Evolutionary conservation across 2,329 filamentous ascomycete species (phyloP).

Genomic region (Esteya vermicola): DNA sequence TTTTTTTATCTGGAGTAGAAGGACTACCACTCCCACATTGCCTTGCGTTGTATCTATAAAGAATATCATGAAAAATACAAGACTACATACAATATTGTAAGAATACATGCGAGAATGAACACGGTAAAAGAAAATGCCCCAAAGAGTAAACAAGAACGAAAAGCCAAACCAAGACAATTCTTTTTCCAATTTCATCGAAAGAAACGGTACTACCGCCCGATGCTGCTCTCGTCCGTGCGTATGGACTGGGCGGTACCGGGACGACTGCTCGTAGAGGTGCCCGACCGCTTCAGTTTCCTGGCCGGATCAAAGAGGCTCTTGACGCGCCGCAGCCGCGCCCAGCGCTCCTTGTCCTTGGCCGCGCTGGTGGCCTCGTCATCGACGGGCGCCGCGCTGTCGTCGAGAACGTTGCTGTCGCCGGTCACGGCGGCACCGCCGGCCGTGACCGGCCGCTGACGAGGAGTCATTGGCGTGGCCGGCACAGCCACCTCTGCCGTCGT

Average conservation of each 20-base stretch:
- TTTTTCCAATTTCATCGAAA: too few species aligned
- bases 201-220: too few species aligned
- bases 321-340: slow-evolving; percentile 55
- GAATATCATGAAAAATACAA: background rate
- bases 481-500: too few species aligned
- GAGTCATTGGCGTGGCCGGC: slow-evolving; percentile 11
- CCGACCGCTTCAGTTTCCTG: slow-evolving; percentile 29
- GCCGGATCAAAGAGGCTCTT: slow-evolving; percentile 54
- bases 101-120: too few species aligned
- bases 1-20: background rate
- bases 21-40: too few species aligned
- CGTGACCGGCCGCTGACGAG: too few species aligned
- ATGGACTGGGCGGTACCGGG: background rate
- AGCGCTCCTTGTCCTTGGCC: slow-evolving; percentile 56
- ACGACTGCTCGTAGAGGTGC: background rate
- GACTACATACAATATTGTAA: background rate
- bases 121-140: too few species aligned
- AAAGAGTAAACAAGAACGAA: too few species aligned
- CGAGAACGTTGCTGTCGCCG: background rate
- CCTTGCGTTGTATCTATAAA: too few species aligned
- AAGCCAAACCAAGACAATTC: too few species aligned
- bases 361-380: slow-evolving; percentile 31
- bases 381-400: background rate
- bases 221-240: background rate
- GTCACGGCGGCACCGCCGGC: background rate